A percentile compares a stretch with the other conserved stretches of the same genome.
These are phyloP conservation scores for Nevesoporus exiguus DNA, from an alignment of 768 basidiomycete species.

Conservation along the genomic window DNA sequence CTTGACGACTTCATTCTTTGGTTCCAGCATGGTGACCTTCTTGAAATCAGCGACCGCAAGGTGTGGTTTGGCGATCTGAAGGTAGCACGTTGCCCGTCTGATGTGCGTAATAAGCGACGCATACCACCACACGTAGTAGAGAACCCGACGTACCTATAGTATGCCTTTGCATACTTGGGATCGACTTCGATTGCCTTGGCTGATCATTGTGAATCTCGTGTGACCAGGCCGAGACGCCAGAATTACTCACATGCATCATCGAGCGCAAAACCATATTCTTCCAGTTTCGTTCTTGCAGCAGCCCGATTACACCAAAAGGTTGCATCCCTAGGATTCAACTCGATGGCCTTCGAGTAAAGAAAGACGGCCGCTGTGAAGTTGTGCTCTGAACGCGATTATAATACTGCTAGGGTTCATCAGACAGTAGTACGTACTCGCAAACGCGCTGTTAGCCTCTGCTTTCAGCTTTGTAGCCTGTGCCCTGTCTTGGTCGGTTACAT, in stretches of 20 bases:
- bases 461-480: slow-evolving; percentile 71
- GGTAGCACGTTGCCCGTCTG: slow-evolving; percentile 85
- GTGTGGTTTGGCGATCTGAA: slow-evolving; percentile 87
- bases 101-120: neutral
- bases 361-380: slow-evolving; percentile 74
- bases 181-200: slow-evolving; percentile 86
- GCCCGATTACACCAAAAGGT: slow-evolving; percentile 95
- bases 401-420: neutral
- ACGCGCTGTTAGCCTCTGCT: slow-evolving; percentile 84
- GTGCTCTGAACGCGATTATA: slow-evolving; percentile 44
- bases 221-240: slow-evolving; percentile 2
- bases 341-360: slow-evolving; percentile 82
- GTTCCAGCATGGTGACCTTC: slow-evolving; percentile 79
- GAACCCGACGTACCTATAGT: slow-evolving; percentile 58
- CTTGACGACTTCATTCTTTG: slow-evolving; percentile 76
- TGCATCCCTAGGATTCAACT: slow-evolving; percentile 82
- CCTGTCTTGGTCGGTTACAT: slow-evolving; percentile 69
- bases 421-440: slow-evolving; percentile 46
- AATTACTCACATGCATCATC: slow-evolving; percentile 72
- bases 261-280: slow-evolving; percentile 92
- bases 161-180: slow-evolving; percentile 87
- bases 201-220: slow-evolving; percentile 31
- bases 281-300: slow-evolving; percentile 86
- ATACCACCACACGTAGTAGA: neutral
- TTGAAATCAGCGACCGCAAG: slow-evolving; percentile 85